phyloP scores from a whole-genome alignment of 495 filamentous ascomycete species.

The Xylaria curta region DNA sequence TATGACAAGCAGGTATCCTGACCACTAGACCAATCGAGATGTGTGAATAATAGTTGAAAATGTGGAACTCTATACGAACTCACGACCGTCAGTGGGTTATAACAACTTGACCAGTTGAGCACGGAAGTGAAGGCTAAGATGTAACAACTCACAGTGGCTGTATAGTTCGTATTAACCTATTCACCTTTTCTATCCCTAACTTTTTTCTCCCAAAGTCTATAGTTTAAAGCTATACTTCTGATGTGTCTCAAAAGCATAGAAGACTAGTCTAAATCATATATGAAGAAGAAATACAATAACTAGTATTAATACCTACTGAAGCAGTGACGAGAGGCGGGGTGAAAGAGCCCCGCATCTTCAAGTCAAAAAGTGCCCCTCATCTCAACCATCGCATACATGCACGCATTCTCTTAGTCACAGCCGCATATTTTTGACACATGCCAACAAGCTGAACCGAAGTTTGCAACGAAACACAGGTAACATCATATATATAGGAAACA shows the following conservation, averaged over 20 bases:
- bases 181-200: not conserved
- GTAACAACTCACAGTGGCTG: not conserved
- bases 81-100: too few relatives aligned
- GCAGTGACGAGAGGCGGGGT: not conserved
- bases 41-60: too few relatives aligned
- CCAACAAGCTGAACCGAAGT: not conserved
- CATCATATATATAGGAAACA: not conserved
- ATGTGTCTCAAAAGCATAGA: not conserved
- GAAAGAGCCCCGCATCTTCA: slow-evolving; percentile 18
- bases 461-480: not conserved
- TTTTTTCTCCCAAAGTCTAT: not conserved
- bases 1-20: slow-evolving; percentile 48
- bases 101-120: too few relatives aligned
- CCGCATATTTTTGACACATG: slow-evolving; percentile 14
- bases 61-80: too few relatives aligned
- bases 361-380: slow-evolving; percentile 14
- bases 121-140: too few relatives aligned
- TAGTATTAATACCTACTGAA: not conserved
- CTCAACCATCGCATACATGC: not conserved
- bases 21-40: slow-evolving; percentile 49
- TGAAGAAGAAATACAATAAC: not conserved
- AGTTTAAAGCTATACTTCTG: not conserved
- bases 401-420: slow-evolving; percentile 13
- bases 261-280: not conserved
- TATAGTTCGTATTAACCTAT: not conserved